phyloP scores from a whole-genome alignment of 257 asterid species.

The Solanum pimpinellifolium region DNA sequence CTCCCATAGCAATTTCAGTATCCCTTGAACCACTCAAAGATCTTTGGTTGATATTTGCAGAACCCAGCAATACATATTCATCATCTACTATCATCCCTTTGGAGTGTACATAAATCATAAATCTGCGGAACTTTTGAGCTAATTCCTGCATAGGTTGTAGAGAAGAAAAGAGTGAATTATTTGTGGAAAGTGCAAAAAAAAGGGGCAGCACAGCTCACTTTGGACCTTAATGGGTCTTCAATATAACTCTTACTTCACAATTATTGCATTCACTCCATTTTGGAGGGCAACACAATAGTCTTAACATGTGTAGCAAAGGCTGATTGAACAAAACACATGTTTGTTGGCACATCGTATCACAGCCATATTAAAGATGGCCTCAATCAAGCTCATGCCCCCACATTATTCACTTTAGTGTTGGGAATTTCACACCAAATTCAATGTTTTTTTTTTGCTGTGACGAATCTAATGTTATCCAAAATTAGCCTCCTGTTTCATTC shows the following conservation, averaged over 20 bases:
- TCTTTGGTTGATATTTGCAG: conserved; percentile 78
- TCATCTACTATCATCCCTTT: conserved; percentile 83
- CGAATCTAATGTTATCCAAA: background rate
- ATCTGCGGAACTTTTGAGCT: conserved; percentile 39
- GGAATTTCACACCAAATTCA: background rate
- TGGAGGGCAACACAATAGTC: background rate
- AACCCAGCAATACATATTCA: conserved; percentile 66
- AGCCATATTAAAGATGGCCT: background rate
- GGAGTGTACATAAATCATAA: conserved; percentile 80
- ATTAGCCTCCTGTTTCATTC: background rate
- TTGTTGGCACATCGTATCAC: background rate
- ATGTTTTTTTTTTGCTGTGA: background rate
- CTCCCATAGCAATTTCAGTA: conserved; percentile 91
- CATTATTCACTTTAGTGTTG: background rate
- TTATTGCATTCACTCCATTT: background rate
- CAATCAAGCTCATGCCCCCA: background rate
- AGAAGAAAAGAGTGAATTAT: background rate
- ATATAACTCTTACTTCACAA: background rate
- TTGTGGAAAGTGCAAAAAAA: background rate
- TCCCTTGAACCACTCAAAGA: conserved; percentile 89
- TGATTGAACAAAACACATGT: background rate
- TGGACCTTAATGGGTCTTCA: background rate
- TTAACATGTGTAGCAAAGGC: background rate
- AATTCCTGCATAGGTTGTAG: background rate
- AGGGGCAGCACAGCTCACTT: background rate